Conservation (phyloP, 768 basidiomycete species). For the Pisolithus microcarpus region DNA sequence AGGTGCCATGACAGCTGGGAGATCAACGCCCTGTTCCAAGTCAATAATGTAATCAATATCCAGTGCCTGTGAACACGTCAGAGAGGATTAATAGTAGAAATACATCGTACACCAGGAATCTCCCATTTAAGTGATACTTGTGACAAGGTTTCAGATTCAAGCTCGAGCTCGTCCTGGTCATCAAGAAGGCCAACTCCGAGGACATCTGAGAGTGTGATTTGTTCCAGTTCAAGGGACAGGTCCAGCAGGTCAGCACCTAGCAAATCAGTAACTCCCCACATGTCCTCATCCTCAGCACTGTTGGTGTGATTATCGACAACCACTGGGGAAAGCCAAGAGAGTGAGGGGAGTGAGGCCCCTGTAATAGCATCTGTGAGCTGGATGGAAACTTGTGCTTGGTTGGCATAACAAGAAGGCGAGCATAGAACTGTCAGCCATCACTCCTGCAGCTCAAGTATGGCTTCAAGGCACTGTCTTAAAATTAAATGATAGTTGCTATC, state of each 20-base stretch:
- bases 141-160: neutral
- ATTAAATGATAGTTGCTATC: neutral
- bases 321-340: neutral
- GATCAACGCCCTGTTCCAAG: neutral
- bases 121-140: neutral
- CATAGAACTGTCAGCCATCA: slow-evolving; percentile 16
- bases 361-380: neutral
- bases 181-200: neutral
- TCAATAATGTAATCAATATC: neutral
- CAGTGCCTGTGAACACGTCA: neutral
- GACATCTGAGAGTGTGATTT: neutral
- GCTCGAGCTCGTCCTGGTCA: neutral
- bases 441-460: slow-evolving; percentile 10
- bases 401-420: slow-evolving; percentile 2
- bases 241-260: neutral
- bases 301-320: neutral
- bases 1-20: neutral
- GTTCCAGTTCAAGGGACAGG: neutral
- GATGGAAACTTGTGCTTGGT: slow-evolving; percentile 7
- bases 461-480: slow-evolving; percentile 1
- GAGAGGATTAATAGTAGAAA: neutral
- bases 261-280: neutral
- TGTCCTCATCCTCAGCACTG: neutral
- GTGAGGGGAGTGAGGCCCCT: neutral
- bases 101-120: neutral